Evolutionary conservation across 164 flowering plant genomes (phyloP), one percentile per base, ranked within the genome.

Genomic region (Hamamelis virginiana): DNA sequence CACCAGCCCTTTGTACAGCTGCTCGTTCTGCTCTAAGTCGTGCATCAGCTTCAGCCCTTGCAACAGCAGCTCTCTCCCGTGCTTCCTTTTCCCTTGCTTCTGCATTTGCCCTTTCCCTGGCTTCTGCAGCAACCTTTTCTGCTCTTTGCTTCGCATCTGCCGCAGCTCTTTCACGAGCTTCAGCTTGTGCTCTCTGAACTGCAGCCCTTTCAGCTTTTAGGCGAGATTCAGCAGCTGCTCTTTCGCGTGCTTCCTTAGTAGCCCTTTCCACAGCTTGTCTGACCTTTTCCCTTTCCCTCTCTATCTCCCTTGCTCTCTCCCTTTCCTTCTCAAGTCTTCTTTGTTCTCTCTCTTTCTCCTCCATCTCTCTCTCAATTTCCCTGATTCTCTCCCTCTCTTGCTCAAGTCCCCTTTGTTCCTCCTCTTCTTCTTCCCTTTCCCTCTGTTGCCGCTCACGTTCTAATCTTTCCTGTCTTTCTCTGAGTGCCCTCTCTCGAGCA

Each of bases 221-320:
- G 45, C 89, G 92, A 77, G 94, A 94, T 16, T 84, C 97, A 75
- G 74, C 72, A 47, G 82, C 75, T 6, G 83, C 84, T 75, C 81
- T 82, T 67, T 79, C 84, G 46, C 84, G 91, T 57, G 92, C 97
- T 75, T 92, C 97, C 72, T 83, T 77, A 13, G 91, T 85, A 65
- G 94, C 96, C 79, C 92, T 87, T 74, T 90, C 96, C 25, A 91
- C 97, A 69, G 94, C 97, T 69, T 84, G 91, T 78, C 97, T 83
- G n/a, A 83, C 97, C 77, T 65, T 81, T 65, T 76, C 88, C 70
- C 84, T 83, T 69, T 81, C 89, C 57, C 80, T 84, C 77, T 84
- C 88, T 15, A 81, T 64, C 75, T 75, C 80, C 69, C 80, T 71
- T 1, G 76, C 77, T 62, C 77, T 66, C 69, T 76, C 83, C 72